Percentiles rank a stretch among this genome's conserved stretches.
Conservation (phyloP, 176 grass and related monocot genomes). For the Elymus sibiricus region DNA sequence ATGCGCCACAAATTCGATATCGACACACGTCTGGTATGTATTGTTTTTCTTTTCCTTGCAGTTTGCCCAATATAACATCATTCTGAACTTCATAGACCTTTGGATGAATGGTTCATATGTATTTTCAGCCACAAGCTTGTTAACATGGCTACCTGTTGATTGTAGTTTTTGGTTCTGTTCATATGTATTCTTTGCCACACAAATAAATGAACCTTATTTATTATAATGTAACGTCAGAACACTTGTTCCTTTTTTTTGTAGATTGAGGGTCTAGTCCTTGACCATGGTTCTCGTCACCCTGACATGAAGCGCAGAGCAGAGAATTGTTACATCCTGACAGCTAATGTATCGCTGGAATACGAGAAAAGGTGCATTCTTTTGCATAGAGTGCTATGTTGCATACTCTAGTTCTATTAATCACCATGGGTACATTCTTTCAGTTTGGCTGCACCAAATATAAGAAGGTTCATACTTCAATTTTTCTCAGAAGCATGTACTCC, state of each 20-base stretch:
- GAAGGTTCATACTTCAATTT: background rate
- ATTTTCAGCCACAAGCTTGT: background rate
- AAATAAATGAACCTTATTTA: background rate
- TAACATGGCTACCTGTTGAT: background rate
- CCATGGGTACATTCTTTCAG: background rate
- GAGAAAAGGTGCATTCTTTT: conserved; percentile 74
- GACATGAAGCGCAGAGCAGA: conserved; percentile 98
- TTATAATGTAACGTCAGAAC: background rate
- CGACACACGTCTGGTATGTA: conserved; percentile 79
- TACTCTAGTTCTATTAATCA: background rate
- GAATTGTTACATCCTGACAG: conserved; percentile 97
- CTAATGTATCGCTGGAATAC: conserved; percentile 97
- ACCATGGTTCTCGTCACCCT: conserved; percentile 98
- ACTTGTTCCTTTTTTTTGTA: conserved; percentile 17
- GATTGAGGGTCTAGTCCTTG: conserved; percentile 95
- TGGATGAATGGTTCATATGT: background rate
- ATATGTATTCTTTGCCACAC: background rate
- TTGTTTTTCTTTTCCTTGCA: conserved; percentile 1
- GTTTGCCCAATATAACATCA: background rate
- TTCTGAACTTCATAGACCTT: background rate
- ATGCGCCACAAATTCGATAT: conserved; percentile 99
- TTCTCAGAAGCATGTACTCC: background rate
- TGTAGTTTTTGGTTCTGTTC: background rate
- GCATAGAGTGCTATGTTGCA: background rate
- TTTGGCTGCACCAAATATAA: background rate